A percentile compares a stretch with the other conserved stretches of the same genome.
Evolutionary conservation across 441 rosid genomes (phyloP).

Genomic region (Erysimum pusillum): DNA sequence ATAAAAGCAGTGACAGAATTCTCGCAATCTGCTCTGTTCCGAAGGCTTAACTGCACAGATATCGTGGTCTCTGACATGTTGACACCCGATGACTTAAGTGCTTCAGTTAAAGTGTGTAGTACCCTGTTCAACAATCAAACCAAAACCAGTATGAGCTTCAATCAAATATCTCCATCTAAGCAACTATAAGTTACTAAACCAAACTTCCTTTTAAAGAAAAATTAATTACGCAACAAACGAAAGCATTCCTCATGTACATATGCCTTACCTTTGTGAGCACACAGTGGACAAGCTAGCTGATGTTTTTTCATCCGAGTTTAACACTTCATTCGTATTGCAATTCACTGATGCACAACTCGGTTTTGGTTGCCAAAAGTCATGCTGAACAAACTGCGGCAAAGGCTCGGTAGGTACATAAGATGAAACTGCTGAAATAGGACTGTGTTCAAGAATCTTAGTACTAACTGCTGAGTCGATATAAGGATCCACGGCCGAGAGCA

Average conservation of each 20-base stretch:
- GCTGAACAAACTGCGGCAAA: conserved; percentile 50
- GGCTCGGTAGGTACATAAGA: conserved; percentile 49
- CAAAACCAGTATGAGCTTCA: not conserved
- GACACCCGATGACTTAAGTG: conserved; percentile 63
- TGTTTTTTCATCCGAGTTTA: conserved; percentile 37
- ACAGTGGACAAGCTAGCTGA: conserved; percentile 53
- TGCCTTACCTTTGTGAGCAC: conserved; percentile 65
- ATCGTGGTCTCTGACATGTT: conserved; percentile 59
- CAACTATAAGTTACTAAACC: too few species aligned
- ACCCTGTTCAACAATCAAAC: conserved; percentile 48
- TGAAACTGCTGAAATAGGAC: conserved; percentile 45
- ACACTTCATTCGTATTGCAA: conserved; percentile 50
- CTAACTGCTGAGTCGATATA: conserved; percentile 52
- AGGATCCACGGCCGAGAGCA: conserved; percentile 57
- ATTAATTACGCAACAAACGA: not conserved
- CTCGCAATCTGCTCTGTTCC: conserved; percentile 51
- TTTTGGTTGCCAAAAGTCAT: conserved; percentile 22
- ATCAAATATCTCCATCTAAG: not conserved
- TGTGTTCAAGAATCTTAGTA: conserved; percentile 49
- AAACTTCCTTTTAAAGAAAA: not conserved
- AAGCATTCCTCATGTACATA: conserved; percentile 9
- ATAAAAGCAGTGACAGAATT: conserved; percentile 43
- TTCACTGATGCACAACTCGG: conserved; percentile 29
- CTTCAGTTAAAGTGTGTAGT: conserved; percentile 54
- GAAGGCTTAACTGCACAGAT: conserved; percentile 62